Conservation (phyloP, 2,329 filamentous ascomycete species). For the Fusarium sp. region DNA sequence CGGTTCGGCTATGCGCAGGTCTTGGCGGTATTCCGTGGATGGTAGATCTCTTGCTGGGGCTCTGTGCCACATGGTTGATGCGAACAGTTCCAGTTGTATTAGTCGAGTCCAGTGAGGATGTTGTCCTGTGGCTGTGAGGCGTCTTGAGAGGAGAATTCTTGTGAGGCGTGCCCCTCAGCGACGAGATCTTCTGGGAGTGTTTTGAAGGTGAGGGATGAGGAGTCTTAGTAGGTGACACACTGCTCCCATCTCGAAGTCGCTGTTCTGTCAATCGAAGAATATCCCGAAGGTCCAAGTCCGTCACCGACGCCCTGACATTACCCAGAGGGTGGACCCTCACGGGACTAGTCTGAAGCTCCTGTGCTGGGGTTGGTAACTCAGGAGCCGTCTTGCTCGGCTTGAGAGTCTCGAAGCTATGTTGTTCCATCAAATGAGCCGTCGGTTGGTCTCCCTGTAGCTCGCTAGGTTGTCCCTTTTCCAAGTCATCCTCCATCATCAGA, state of each 20-base stretch:
- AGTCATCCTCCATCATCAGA: slow-evolving; percentile 40
- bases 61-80: slow-evolving; percentile 37
- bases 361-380: slow-evolving; percentile 25
- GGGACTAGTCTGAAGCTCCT: slow-evolving; percentile 21
- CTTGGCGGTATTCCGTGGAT: slow-evolving; percentile 35
- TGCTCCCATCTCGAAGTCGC: slow-evolving; percentile 57
- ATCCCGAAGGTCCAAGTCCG: slow-evolving; percentile 62
- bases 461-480: slow-evolving; percentile 36
- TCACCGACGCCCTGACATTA: slow-evolving; percentile 40
- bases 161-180: slow-evolving; percentile 39
- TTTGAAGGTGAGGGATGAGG: slow-evolving; percentile 36
- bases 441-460: slow-evolving; percentile 29
- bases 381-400: slow-evolving; percentile 39
- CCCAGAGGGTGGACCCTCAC: slow-evolving; percentile 30
- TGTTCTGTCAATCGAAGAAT: slow-evolving; percentile 67
- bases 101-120: slow-evolving; percentile 36
- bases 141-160: slow-evolving; percentile 46
- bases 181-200: slow-evolving; percentile 30
- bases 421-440: slow-evolving; percentile 31
- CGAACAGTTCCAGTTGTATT: slow-evolving; percentile 38
- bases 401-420: slow-evolving; percentile 24
- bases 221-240: slow-evolving; percentile 48
- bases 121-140: slow-evolving; percentile 45
- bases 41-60: slow-evolving; percentile 45
- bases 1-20: slow-evolving; percentile 38